Conservation (phyloP, 2,329 filamentous ascomycete genomes). For the Corniculantispora saksenae region DNA sequence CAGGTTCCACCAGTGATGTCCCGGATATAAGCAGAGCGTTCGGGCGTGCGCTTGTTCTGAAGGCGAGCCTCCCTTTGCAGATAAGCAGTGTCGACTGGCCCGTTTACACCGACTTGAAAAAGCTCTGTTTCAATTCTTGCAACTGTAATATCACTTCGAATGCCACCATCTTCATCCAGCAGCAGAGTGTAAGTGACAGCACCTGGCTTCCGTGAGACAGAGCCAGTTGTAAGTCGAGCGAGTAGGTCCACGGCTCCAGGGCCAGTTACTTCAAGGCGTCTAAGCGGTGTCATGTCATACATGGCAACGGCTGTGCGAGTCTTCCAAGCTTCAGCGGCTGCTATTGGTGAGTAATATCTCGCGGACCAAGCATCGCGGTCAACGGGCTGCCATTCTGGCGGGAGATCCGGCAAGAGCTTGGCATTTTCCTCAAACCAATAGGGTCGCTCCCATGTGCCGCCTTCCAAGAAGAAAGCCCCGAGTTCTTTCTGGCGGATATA, state of each 20-base stretch:
- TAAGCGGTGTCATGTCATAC: constrained; percentile 63
- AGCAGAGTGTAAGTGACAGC: constrained; percentile 58
- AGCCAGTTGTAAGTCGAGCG: constrained; percentile 52
- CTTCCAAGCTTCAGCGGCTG: constrained; percentile 64
- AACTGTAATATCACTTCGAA: constrained; percentile 59
- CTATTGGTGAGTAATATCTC: constrained; percentile 57
- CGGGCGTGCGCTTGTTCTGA: constrained; percentile 43
- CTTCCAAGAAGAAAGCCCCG: constrained; percentile 60
- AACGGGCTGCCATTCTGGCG: constrained; percentile 54
- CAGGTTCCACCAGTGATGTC: constrained; percentile 63
- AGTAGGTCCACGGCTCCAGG: constrained; percentile 58
- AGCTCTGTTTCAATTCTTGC: constrained; percentile 50
- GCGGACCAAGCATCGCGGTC: constrained; percentile 61
- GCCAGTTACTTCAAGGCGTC: constrained; percentile 58
- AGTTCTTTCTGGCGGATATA: constrained; percentile 54
- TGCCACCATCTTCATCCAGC: constrained; percentile 52
- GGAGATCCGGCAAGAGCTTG: constrained; percentile 50
- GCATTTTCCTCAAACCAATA: constrained; percentile 63
- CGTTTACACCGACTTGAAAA: constrained; percentile 60
- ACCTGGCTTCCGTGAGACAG: constrained; percentile 49
- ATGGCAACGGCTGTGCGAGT: constrained; percentile 62
- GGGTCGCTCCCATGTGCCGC: constrained; percentile 62
- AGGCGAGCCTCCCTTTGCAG: constrained; percentile 52
- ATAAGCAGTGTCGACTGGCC: constrained; percentile 55
- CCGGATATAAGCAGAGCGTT: constrained; percentile 50